These are phyloP conservation scores for Volvox reticuliferus DNA, from an alignment of 139 green algal genomes.

Conservation along the genomic window DNA sequence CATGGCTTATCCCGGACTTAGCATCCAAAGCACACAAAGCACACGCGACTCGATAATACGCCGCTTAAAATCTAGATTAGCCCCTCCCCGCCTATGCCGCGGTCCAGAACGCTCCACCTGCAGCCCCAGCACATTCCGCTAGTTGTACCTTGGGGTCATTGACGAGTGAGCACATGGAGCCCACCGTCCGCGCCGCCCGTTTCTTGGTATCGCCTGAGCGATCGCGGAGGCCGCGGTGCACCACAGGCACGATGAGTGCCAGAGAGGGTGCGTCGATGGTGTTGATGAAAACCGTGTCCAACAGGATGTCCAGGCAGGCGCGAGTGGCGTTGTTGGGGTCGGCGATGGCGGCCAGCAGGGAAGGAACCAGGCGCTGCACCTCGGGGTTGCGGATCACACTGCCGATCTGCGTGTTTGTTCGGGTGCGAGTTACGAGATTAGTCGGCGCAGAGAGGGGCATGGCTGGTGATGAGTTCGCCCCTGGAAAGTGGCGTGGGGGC, in stretches of 20 bases:
- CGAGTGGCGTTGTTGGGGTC: conserved; percentile 84
- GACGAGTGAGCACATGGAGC: conserved; percentile 94
- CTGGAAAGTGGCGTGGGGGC: neutral
- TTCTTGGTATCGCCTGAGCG: conserved; percentile 95
- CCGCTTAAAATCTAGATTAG: too few relatives aligned
- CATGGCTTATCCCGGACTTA: too few relatives aligned
- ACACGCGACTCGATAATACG: too few relatives aligned
- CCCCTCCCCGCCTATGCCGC: too few relatives aligned
- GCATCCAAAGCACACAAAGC: too few relatives aligned
- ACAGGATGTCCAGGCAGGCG: conserved; percentile 78
- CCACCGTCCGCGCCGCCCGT: conserved; percentile 92
- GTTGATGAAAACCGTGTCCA: conserved; percentile 96
- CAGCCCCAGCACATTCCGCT: too few relatives aligned
- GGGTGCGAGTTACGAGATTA: too few relatives aligned
- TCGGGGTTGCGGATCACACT: conserved; percentile 96
- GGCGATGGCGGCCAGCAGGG: conserved; percentile 89
- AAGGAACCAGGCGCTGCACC: conserved; percentile 85
- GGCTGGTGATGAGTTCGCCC: too few relatives aligned
- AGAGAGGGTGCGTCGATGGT: conserved; percentile 94
- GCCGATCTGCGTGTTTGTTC: conserved; percentile 76
- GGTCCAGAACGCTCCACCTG: too few relatives aligned
- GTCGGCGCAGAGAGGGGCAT: too few relatives aligned
- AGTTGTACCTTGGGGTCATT: conserved; percentile 88
- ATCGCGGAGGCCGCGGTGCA: conserved; percentile 92
- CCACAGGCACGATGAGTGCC: conserved; percentile 95